A percentile compares a stretch with the other conserved stretches of the same genome.
Conservation (phyloP, 1,284 basidiomycete genomes). For the Pholiota adiposa region DNA sequence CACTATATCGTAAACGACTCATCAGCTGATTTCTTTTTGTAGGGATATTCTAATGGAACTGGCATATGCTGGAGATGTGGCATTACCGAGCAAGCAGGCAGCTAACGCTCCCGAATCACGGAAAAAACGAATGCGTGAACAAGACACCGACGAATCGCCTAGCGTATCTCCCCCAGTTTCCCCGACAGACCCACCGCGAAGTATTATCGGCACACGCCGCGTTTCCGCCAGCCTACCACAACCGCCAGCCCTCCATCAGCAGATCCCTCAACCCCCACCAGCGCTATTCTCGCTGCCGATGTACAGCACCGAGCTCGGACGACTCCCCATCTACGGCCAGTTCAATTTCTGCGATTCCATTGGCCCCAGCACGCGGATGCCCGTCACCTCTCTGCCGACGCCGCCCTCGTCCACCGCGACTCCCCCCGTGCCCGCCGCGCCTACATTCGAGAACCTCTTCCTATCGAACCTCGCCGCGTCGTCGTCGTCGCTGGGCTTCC, state of each 20-base stretch:
- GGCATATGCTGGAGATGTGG: slow-evolving; percentile 36
- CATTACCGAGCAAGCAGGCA: slow-evolving; percentile 22
- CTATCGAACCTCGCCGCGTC: slow-evolving; percentile 12
- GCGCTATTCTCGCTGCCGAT: slow-evolving; percentile 20
- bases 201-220: slow-evolving; percentile 25
- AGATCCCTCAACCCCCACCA: slow-evolving; percentile 12
- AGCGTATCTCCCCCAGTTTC: slow-evolving; percentile 13
- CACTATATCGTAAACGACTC: background rate
- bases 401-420: background rate
- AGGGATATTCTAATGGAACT: slow-evolving; percentile 42
- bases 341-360: slow-evolving; percentile 37
- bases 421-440: background rate
- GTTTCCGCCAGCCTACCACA: slow-evolving; percentile 21
- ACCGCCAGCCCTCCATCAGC: background rate
- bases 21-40: background rate
- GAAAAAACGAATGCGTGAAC: slow-evolving; percentile 28
- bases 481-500: background rate
- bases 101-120: background rate
- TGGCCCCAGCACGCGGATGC: slow-evolving; percentile 12
- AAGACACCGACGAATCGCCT: slow-evolving; percentile 16
- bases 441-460: slow-evolving; percentile 9
- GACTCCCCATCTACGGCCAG: slow-evolving; percentile 41
- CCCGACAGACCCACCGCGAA: slow-evolving; percentile 18
- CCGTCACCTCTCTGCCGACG: background rate
- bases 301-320: slow-evolving; percentile 40